phyloP scores from a whole-genome alignment of 371 early-diverging fungal species.

The Blakeslea trispora region DNA sequence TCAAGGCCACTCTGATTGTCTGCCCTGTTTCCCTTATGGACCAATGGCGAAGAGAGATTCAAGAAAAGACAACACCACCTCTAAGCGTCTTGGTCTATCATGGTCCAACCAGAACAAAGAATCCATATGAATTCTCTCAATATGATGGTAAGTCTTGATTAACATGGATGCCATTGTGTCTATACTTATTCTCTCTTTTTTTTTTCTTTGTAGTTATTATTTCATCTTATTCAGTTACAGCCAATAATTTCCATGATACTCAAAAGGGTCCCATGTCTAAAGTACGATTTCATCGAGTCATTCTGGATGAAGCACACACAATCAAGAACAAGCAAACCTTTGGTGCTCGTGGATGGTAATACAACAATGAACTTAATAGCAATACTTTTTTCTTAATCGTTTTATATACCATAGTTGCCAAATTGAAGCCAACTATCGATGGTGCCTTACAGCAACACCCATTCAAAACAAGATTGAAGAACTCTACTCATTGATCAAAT shows the following conservation, averaged over 20 bases:
- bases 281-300: conserved; percentile 51
- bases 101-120: conserved; percentile 36
- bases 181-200: too few species aligned
- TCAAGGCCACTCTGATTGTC: conserved; percentile 69
- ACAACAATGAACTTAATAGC: neutral
- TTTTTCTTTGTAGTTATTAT: conserved; percentile 48
- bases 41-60: conserved; percentile 69
- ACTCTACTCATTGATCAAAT: conserved; percentile 78
- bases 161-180: neutral
- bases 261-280: conserved; percentile 17
- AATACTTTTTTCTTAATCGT: neutral
- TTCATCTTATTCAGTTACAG: conserved; percentile 37
- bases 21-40: conserved; percentile 63
- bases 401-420: too few species aligned
- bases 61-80: conserved; percentile 45
- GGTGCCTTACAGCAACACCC: conserved; percentile 82
- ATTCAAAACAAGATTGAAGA: conserved; percentile 91
- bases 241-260: conserved; percentile 14
- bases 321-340: conserved; percentile 77
- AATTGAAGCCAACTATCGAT: conserved; percentile 69
- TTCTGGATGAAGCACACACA: conserved; percentile 90
- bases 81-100: conserved; percentile 62
- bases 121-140: conserved; percentile 34
- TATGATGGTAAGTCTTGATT: conserved; percentile 40
- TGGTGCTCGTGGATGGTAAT: conserved; percentile 56